Evolutionary conservation across 257 asterid genomes (phyloP).

Genomic region (Solanum piurae): DNA sequence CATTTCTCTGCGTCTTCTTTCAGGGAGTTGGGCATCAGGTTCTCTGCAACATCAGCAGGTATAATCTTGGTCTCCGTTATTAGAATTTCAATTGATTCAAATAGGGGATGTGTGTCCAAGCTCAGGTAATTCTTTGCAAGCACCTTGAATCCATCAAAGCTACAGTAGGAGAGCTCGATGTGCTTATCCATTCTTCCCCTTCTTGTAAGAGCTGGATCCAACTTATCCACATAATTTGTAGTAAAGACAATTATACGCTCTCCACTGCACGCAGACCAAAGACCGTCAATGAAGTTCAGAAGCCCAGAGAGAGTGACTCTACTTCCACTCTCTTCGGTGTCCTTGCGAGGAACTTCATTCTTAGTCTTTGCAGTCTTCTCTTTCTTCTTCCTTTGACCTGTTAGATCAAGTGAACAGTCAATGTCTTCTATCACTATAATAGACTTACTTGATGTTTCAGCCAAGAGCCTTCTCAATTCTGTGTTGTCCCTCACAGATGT

Average conservation of each 20-base stretch:
- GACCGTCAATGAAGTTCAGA: constrained; percentile 9
- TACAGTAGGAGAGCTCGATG: constrained; percentile 12
- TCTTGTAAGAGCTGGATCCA: constrained; percentile 13
- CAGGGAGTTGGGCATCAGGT: constrained; percentile 9
- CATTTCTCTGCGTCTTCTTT: constrained; percentile 6
- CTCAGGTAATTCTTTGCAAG: constrained; percentile 12
- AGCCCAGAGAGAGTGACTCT: constrained; percentile 10
- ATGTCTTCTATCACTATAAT: background rate
- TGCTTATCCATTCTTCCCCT: constrained; percentile 20
- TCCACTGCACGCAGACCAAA: constrained; percentile 12
- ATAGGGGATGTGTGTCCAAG: constrained; percentile 2
- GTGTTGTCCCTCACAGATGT: background rate
- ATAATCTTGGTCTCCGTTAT: constrained; percentile 10
- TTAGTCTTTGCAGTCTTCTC: background rate
- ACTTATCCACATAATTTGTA: constrained; percentile 9
- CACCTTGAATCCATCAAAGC: constrained; percentile 16
- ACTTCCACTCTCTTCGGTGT: constrained; percentile 1
- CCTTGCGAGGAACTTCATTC: background rate
- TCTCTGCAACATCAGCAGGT: constrained; percentile 15
- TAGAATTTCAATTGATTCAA: background rate
- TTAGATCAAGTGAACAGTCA: background rate
- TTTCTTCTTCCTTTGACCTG: background rate
- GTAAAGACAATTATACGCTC: constrained; percentile 13
- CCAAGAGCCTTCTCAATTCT: background rate
- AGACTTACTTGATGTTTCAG: background rate